Evolutionary conservation across 2,329 filamentous ascomycete species (phyloP), one percentile per base, ranked within the genome.

Genomic region (Intubia oerlemansii): DNA sequence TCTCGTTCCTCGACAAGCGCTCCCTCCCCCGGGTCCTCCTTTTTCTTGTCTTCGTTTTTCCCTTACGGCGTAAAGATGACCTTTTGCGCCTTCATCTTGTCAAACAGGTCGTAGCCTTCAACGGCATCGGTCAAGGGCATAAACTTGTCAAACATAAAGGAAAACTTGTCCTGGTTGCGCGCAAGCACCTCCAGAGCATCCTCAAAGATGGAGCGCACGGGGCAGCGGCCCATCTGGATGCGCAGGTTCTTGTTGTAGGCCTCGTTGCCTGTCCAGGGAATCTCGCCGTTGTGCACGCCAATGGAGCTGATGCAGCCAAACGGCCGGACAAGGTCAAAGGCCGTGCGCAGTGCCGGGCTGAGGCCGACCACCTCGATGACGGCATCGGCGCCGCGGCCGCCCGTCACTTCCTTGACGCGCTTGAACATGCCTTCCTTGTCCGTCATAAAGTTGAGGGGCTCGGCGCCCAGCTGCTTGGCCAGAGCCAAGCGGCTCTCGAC

Each of bases 311-410:
- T 76, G 23, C 62, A 63, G 5, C 76, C 76, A 53, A 70, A 82
- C 2, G 75, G 73, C 30, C 77, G 59, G 32, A 82, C 46, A 12
- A 81, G 47, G 18, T 81, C 73, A 46, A 71, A 81, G 0, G 66
- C 75, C 20, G 70, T 77, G 41, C 59, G 64, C 43, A 82, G 48
- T 2, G 76, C 77, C 21, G 69, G 62, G 30, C 66, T 70, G 34
- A 73, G 51, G 0, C 76, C 76, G 16, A 82, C 77, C 6, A 79
- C 73, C 47, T 84, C 77, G 39, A 92, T 70, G 3, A 88, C 70
- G 12, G 79, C 69, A 50, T 93, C 84, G 10, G 82, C 82, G 6
- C 84, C 84, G 22, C 84, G 61, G 7, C 81, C 81, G 11, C 75
- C 60, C 0, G 80, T 30, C 21, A 24, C 31, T 10, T 18, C 27